Base-by-base conservation (phyloP, 2,329 filamentous ascomycete genomes). In the Ophiostoma fasciatum region DNA sequence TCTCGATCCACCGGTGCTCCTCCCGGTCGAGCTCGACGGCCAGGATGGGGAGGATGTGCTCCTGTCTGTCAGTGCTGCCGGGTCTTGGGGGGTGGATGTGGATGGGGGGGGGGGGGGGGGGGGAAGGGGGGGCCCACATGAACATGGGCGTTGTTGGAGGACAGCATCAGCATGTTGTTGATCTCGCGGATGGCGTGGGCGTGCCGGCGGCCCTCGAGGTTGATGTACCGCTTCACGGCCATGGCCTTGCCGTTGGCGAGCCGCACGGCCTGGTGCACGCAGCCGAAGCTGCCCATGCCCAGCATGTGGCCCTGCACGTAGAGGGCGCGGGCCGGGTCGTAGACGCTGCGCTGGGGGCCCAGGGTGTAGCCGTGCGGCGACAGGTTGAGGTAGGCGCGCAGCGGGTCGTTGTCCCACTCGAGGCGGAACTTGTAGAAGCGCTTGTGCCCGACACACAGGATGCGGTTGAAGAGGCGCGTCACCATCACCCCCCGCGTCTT, bases 181-280 rank as follows among this genome's bases (percentile, higher is more conserved):
- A 50, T 39, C 25, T 53, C 51, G 2, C 50, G 35, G 3, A 47
- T 46, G 5, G 49, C 50, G 40, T 49, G 48, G 9, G 45, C 32
- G 12, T 49, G 37, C 1, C 46, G 31, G 38, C 46, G 49, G 8
- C 44, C 47, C 3, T 47, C 42, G 8, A 51, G 35, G 21, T 37
- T 47, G 39, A 46, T 41, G 32, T 49, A 52, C 7, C 42, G 45
- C 33, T 53, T 53, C 18, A 53, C 48, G n/a, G 51, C 50, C 34
- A 52, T 49, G 20, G 47, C 25, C 12, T 30, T 33, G 5, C 50
- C 50, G 4, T 36, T 44, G 10, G 37, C 44, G n/a, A 48, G 38
- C 28, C 52, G 39, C 13, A 49, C 20, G 1, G 41, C 46, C 35
- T 41, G 46, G 8, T 31, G 47, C 2, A 52, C 50, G 4, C 37